These are phyloP conservation scores for Bruguiera sexangula DNA, from an alignment of 345 rosid species.

Conservation along the genomic window DNA sequence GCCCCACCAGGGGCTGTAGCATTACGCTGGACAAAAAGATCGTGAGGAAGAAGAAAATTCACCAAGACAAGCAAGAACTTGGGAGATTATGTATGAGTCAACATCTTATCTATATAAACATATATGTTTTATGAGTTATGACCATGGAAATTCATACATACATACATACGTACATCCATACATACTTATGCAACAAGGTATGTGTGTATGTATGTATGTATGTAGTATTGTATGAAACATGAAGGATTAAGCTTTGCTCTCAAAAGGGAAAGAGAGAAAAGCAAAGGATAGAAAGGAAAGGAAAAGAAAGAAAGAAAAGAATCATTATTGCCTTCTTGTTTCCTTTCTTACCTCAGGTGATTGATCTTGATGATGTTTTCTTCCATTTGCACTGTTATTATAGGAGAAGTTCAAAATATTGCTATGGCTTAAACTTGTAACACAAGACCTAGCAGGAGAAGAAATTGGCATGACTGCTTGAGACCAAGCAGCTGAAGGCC, in stretches of 20 bases:
- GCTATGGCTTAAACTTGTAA: conserved; percentile 29
- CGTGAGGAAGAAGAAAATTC: background rate
- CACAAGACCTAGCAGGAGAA: conserved; percentile 43
- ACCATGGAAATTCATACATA: too few species aligned
- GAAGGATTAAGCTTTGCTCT: too few species aligned
- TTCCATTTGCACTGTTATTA: conserved; percentile 23
- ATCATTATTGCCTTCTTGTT: conserved; percentile 12
- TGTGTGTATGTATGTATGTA: too few species aligned
- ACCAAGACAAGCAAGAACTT: background rate
- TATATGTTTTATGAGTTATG: too few species aligned
- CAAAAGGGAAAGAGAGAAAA: too few species aligned
- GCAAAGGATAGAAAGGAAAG: too few species aligned
- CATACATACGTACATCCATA: too few species aligned
- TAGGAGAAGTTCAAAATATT: conserved; percentile 42
- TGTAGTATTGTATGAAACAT: too few species aligned
- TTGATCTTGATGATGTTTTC: conserved; percentile 32
- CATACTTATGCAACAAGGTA: too few species aligned
- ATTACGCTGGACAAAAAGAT: conserved; percentile 30
- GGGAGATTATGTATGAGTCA: background rate
- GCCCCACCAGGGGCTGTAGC: conserved; percentile 38
- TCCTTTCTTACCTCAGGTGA: conserved; percentile 38
- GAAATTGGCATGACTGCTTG: conserved; percentile 29
- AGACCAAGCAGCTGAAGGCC: conserved; percentile 14
- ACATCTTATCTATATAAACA: too few species aligned
- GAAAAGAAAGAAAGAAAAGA: conserved; percentile 7